Base-by-base conservation (phyloP, 768 basidiomycete genomes). In the Mycena kentingensis region DNA sequence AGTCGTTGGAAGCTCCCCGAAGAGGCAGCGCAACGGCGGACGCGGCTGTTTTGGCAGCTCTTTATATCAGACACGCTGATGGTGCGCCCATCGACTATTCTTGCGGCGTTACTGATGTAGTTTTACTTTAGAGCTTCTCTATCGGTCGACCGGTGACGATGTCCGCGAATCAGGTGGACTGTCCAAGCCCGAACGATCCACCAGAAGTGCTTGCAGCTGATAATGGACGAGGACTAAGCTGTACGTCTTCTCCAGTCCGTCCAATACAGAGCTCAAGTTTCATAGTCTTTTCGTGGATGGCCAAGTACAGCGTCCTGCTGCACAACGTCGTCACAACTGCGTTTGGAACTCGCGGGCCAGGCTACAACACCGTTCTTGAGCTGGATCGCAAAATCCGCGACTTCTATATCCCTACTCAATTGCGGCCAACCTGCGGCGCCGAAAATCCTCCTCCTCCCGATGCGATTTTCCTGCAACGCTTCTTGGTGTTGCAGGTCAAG, bases 21-120 rank as follows among this genome's bases (percentile, higher is more conserved):
- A 24, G 65, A 68, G 19, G 65, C 72, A 34, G 64, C 71, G 16
- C 71, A 82, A 52, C 70, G 74, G 49, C 79, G 87, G 16, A 77
- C 73, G 47, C 72, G 72, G 19, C 68, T 85, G 11, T 88, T 88
- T 63, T 90, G 87, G 85, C 80, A 84, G 42, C 64, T 88, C n/a
- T 88, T 85, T 60, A 58, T 72, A 22, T 63, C 79, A 25, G 88
- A 89, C 60, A 82, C 83, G 0, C 81, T 80, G 76, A 67, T 79
- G 32, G 88, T 89, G 60, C 41, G 70, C 57, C 26, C 15, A 48
- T 24, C 11, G 11, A 11, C 21, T 35, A 39, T 46, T 19, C 12
- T 50, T 55, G 8, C 37, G 24, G 16, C 19, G 19, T 7, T 22
- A 27, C 15, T 16, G 35, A 39, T 25, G 28, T 41, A 49, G 6